Evolutionary conservation across 108 stramenopile species (phyloP), one percentile per base, ranked within the genome.

Genomic region (Conticribra guillardii): DNA sequence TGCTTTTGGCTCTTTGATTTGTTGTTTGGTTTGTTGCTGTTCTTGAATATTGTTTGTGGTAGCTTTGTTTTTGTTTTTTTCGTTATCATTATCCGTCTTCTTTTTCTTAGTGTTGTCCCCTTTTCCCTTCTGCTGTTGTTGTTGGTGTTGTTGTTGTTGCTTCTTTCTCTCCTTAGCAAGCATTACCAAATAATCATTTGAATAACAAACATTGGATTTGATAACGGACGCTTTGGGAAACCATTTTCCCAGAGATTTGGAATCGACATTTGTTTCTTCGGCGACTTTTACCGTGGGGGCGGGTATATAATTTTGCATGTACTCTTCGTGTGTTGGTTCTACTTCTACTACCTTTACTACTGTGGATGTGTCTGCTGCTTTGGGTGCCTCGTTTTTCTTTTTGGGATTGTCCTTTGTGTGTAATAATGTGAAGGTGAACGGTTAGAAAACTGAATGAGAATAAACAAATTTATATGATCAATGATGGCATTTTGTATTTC

Each of bases 171-270:
- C 27, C 37, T 64, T 64, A 16, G 34, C 45, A 34, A 46, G 57
- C 29, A 16, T 31, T 31, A 22, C 74, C n/a, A 74, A 28, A 50
- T 69, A 63, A 52, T 80, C 74, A 54, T 89, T 87, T 1, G 86
- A 78, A 63, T 87, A 92, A 33, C 65, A 79, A 4, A 89, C 72
- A 2, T 71, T 17, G 16, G 84, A 85, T 67, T 92, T 92, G 50
- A 95, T 72, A 2, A 90, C 69, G 1, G 76, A 60, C 1, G 94
- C 94, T 32, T 87, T 88, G 16, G 94, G 94, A 53, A 95, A 95
- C 94, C 94, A 95, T 64, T 90, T 92, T 50, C 64, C 64, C 31
- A 65, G 27, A 1, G 64, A 65, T 4, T 57, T 48, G 17, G 50
- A 48, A 14, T 54, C 41, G 9, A 61, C 50, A 17, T 62, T 29